Base-by-base conservation (phyloP, 805 yeast species). In the Yamadazyma olivae region DNA sequence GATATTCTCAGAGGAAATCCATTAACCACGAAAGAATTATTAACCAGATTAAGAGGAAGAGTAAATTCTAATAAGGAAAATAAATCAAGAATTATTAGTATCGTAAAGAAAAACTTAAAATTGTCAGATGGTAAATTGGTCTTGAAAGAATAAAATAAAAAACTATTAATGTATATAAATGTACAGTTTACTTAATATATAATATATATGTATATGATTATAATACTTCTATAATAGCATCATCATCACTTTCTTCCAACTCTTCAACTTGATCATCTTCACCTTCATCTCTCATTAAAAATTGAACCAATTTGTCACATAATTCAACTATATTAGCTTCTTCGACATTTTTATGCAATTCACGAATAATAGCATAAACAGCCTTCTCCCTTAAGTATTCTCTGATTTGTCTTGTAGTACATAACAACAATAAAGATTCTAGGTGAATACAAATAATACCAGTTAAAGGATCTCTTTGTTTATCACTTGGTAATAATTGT, bases 201-300 rank as follows among this genome's bases (percentile, higher is more conserved):
- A 6, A 12, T 12, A 24, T 12, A 24, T 25, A 17, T 22, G 9
- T 32, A 16, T 23, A 16, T 10, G 10, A 24, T 29, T 67, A 75
- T 22, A 74, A 48, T 35, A 79, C 67, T 49, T 79, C 84, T 5
- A 70, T 71, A 29, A 79, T 70, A 44, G 69, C 64, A 36, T 73
- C 76, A 17, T 49, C 51, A 22, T 69, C 71, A 17, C 65, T 67
- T n/a, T 57, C 68, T 38, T 77, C 80, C 33, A 75, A 77, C 14
- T 67, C 65, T 27, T 62, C 71, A 6, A 36, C 52, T 5, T 49
- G 61, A 5, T 35, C 44, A 5, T 56, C 64, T 3, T 49, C 56
- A 20, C 60, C 61, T 52, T 90, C 97, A 53, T 91, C 97, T 68
- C 97, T 79, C 93, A 85, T 84, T 45, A 91, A 70, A 79, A 88